Base-by-base conservation (phyloP, 345 rosid genomes). In the Linum tenue region DNA sequence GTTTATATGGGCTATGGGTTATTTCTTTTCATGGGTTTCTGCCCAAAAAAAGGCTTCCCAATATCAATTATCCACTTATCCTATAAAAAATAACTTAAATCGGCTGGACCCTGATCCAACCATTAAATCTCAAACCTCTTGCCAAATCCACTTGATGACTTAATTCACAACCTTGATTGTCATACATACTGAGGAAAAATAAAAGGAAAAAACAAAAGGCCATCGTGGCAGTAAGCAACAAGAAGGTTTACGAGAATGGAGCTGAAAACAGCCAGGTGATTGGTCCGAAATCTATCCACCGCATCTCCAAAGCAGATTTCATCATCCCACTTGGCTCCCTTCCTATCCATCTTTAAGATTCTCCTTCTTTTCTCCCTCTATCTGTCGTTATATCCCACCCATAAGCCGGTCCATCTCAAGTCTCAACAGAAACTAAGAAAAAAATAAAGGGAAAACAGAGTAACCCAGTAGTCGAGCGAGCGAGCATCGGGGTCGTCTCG, bases 201-300 rank as follows among this genome's bases (percentile, higher is more conserved):
- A 9, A 48, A 2, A 6, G 53, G 53, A 48, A 12, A 48, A 48
- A 43, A 5, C 10, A 43, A 48, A 48, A 5, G 53, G 14, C 15
- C 9, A 48, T 2, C 53, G 53, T 48, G 53, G 53, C 53, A 48
- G 14, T 48, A 48, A 15, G 14, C 3, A 48, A 48, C 14, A 48
- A 48, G 9, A 48, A 10, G 11, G 14, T 48, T 22, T 22, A 73
- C 69, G 80, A 62, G 72, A 89, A 92, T 92, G 85, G 73, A 83
- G 77, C 42, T 68, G 50, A 75, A 62, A 39, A 39, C 65, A 77
- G 65, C 64, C 31, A 22, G 31, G 31, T 9, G 53, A 84, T 92
- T 92, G 97, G 98, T 75, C 70, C 65, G 84, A 69, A 82, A 85
- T 84, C 96, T 86, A 85, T 88, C 96, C 86, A 74, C 68, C 64